Evolutionary conservation across 495 filamentous ascomycete genomes (phyloP).

Genomic region (Aspergillus taichungensis): DNA sequence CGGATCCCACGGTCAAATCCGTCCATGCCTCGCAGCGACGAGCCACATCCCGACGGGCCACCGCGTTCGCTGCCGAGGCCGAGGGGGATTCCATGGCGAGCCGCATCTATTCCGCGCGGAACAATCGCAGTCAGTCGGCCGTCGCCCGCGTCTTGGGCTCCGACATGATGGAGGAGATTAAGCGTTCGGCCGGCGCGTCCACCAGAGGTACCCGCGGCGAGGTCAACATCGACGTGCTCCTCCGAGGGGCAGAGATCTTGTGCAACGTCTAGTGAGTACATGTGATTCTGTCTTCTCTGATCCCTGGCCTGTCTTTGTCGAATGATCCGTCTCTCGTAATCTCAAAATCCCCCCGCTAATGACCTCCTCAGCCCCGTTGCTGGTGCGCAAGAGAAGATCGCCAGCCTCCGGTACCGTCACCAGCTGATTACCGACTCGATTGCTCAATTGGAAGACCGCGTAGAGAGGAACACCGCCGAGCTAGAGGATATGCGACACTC

Average conservation of each 20-base stretch:
- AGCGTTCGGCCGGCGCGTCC: conserved; percentile 40
- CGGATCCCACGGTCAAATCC: conserved; percentile 53
- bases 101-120: conserved; percentile 42
- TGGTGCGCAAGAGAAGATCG: conserved; percentile 73
- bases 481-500: conserved; percentile 63
- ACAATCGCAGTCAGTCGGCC: conserved; percentile 66
- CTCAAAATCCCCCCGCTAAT: no score
- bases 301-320: not conserved
- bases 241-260: conserved; percentile 84
- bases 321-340: not conserved
- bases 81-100: conserved; percentile 39
- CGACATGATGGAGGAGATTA: conserved; percentile 80
- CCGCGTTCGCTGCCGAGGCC: conserved; percentile 32
- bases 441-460: conserved; percentile 66
- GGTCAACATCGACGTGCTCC: conserved; percentile 76
- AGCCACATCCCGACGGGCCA: conserved; percentile 37
- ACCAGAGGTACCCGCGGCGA: conserved; percentile 47
- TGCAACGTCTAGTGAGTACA: conserved; percentile 69
- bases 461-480: conserved; percentile 67
- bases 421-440: conserved; percentile 65
- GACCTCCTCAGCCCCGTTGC: conserved; percentile 49
- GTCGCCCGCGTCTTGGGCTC: conserved; percentile 83
- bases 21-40: conserved; percentile 28
- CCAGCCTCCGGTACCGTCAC: conserved; percentile 61
- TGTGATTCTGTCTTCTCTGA: not conserved